Evolutionary conservation across 1,139 yeast genomes (phyloP).

Genomic region (Blastobotrys raffinosifermentans): DNA sequence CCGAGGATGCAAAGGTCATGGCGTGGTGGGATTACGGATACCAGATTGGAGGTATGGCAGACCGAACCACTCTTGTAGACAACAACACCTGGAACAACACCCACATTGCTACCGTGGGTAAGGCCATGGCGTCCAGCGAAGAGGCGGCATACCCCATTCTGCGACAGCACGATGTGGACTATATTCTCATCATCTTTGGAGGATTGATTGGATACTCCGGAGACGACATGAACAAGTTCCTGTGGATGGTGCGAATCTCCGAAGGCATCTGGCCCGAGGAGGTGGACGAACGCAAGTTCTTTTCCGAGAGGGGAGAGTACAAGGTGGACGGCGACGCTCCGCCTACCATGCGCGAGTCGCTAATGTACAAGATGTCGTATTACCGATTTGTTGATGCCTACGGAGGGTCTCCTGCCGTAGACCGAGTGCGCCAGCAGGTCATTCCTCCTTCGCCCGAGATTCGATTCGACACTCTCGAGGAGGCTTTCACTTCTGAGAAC

Average conservation of each 20-base stretch:
- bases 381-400: constrained; percentile 76
- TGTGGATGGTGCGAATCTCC: constrained; percentile 99
- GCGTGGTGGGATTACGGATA: constrained; percentile 99
- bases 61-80: constrained; percentile 95
- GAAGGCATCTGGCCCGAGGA: constrained; percentile 99
- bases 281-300: constrained; percentile 75
- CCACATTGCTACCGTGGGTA: constrained; percentile 99
- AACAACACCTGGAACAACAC: constrained; percentile 99
- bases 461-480: constrained; percentile 73
- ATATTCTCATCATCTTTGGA: constrained; percentile 88
- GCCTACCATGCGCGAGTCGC: constrained; percentile 74
- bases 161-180: constrained; percentile 90
- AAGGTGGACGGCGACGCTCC: constrained; percentile 80
- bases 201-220: constrained; percentile 93
- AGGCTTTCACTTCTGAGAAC: constrained; percentile 91
- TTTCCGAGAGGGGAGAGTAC: constrained; percentile 82
- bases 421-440: constrained; percentile 83
- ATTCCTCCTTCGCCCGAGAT: constrained; percentile 52
- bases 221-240: constrained; percentile 92
- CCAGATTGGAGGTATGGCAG: constrained; percentile 99
- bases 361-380: constrained; percentile 94
- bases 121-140: constrained; percentile 91
- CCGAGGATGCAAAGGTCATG: constrained; percentile 92
- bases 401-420: constrained; percentile 59
- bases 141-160: constrained; percentile 83